Evolutionary conservation across 225 moss, liverwort and hornwort species (phyloP).

Genomic region (Marchantia polymorpha): DNA sequence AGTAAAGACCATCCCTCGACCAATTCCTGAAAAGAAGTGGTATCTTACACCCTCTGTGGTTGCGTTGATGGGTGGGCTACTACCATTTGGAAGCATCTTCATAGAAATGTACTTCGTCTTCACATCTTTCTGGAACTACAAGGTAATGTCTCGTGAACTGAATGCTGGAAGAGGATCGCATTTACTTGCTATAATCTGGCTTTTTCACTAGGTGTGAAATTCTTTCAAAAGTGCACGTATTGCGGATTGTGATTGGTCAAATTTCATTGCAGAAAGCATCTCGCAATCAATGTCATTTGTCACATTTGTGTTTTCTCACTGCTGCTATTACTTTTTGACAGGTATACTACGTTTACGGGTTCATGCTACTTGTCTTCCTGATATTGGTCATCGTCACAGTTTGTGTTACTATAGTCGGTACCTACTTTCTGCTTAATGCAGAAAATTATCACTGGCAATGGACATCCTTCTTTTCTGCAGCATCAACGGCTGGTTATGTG

Average conservation of each 20-base stretch:
- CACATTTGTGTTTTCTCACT: not conserved
- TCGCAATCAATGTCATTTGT: not conserved
- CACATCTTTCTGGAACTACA: conserved; percentile 99
- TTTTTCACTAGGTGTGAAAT: no score
- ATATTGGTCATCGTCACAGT: conserved; percentile 95
- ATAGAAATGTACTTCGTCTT: conserved; percentile 99
- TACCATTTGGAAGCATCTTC: conserved; percentile 98
- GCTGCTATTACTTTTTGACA: conserved; percentile 24
- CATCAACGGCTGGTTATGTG: conserved; percentile 89
- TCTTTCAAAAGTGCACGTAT: not conserved
- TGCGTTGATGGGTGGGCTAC: conserved; percentile 82
- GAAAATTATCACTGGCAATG: conserved; percentile 99
- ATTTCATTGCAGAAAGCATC: no score
- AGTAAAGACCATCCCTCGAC: conserved; percentile 95
- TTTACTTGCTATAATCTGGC: no score
- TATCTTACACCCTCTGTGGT: conserved; percentile 87
- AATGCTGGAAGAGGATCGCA: no score
- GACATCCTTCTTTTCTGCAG: conserved; percentile 94
- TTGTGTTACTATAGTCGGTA: conserved; percentile 94
- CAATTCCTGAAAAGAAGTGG: conserved; percentile 99
- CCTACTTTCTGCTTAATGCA: conserved; percentile 92
- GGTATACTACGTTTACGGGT: conserved; percentile 99
- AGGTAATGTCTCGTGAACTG: conserved; percentile 43
- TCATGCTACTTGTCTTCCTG: conserved; percentile 94
- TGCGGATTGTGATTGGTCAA: no score